These are phyloP conservation scores for Globisporangium perplexum DNA, from an alignment of 352 stramenopile genomes.

Conservation along the genomic window DNA sequence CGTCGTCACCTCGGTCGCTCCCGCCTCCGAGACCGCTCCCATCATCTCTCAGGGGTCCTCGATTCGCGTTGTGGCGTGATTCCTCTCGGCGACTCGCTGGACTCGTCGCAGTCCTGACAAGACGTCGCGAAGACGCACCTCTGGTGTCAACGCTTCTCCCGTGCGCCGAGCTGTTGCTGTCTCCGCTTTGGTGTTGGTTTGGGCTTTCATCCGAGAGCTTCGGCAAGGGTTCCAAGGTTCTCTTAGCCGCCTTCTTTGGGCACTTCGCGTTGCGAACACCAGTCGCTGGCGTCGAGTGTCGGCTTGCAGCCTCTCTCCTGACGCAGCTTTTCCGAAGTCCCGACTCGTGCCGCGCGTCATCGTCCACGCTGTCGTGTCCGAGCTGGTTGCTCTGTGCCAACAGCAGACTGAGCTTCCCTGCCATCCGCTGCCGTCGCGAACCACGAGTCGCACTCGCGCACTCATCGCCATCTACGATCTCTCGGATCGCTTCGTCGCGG, in stretches of 20 bases:
- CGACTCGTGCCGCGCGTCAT: neutral
- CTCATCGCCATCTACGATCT: constrained; percentile 28
- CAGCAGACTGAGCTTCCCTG: constrained; percentile 10
- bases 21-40: neutral
- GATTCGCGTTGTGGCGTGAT: too few relatives aligned
- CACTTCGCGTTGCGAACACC: neutral
- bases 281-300: neutral
- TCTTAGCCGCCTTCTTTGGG: neutral
- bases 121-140: neutral
- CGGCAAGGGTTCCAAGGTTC: neutral
- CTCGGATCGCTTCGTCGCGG: constrained; percentile 51
- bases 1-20: constrained; percentile 17
- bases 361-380: constrained; percentile 1
- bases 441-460: neutral
- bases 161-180: neutral
- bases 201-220: neutral
- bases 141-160: neutral
- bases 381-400: constrained; percentile 13
- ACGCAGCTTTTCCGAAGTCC: neutral
- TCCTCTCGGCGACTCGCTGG: neutral
- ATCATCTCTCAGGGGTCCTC: neutral
- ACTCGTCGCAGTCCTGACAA: neutral
- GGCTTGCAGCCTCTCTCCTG: neutral
- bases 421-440: neutral
- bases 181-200: neutral